Evolutionary conservation across 495 filamentous ascomycete genomes (phyloP).

Genomic region (Penicillium antarcticum): DNA sequence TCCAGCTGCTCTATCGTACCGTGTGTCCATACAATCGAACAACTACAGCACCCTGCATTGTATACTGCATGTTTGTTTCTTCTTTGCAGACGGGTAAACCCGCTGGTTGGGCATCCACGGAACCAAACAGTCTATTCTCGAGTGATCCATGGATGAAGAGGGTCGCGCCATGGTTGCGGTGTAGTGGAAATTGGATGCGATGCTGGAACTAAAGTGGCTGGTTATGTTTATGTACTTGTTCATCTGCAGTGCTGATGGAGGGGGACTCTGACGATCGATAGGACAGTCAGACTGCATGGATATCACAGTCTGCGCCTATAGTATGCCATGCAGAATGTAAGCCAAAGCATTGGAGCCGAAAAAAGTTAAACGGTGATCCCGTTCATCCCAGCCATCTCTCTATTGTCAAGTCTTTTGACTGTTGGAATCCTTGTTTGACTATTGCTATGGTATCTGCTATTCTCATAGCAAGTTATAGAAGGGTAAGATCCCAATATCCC

Average conservation of each 20-base stretch:
- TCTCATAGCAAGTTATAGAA: too few relatives aligned
- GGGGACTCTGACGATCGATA: slow-evolving; percentile 21
- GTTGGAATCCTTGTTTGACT: too few relatives aligned
- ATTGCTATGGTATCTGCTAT: too few relatives aligned
- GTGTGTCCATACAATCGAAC: too few relatives aligned
- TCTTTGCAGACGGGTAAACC: neutral
- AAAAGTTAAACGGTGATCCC: neutral
- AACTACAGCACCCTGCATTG: neutral
- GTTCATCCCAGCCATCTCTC: slow-evolving; percentile 8
- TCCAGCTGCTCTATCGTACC: too few relatives aligned
- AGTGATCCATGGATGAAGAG: neutral
- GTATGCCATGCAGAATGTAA: slow-evolving; percentile 3
- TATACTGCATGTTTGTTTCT: neutral
- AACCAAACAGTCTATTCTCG: neutral
- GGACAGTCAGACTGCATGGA: slow-evolving; percentile 10
- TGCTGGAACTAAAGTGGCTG: slow-evolving; percentile 3
- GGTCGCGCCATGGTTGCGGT: slow-evolving; percentile 5
- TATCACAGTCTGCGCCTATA: slow-evolving; percentile 12
- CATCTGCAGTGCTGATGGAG: slow-evolving; percentile 14
- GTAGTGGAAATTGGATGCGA: neutral
- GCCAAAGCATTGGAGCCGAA: neutral
- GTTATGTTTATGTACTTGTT: neutral
- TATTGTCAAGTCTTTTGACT: too few relatives aligned
- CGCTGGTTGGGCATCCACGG: neutral
- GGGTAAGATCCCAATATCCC: too few relatives aligned